A percentile compares a stretch with the other conserved stretches of the same genome.
These are phyloP conservation scores for Fonsecaea erecta DNA, from an alignment of 2,329 filamentous ascomycete species.

Conservation along the genomic window DNA sequence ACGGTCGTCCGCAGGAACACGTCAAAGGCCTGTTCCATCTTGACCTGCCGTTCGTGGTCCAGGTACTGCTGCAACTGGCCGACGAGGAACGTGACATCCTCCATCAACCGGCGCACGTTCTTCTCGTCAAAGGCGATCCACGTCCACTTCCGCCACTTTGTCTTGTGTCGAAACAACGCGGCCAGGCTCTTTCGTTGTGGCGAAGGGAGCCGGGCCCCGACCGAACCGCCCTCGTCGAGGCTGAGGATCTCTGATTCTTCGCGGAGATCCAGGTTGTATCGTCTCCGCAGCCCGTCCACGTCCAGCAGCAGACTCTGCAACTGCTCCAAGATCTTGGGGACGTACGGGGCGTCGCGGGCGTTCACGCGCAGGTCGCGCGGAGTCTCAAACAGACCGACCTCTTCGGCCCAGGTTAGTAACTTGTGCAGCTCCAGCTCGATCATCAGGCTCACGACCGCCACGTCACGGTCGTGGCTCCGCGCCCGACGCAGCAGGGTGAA, in stretches of 20 bases:
- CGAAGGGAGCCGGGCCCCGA: background rate
- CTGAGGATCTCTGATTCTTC: background rate
- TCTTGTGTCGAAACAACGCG: background rate
- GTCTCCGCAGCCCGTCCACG: background rate
- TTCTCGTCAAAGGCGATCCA: conserved; percentile 7
- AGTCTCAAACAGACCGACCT: background rate
- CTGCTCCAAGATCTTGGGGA: background rate
- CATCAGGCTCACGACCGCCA: conserved; percentile 1
- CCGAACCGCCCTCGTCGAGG: background rate
- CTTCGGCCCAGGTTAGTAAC: conserved; percentile 3
- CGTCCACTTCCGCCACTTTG: background rate
- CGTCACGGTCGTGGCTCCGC: conserved; percentile 1
- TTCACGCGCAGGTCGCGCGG: background rate
- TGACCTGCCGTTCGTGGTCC: background rate
- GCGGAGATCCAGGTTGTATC: background rate
- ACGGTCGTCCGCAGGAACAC: background rate
- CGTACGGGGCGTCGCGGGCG: background rate
- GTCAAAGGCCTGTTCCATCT: conserved; percentile 1
- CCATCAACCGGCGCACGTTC: conserved; percentile 1
- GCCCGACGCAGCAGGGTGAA: background rate
- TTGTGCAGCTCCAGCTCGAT: conserved; percentile 5
- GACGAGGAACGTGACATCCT: conserved; percentile 1
- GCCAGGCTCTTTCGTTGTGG: background rate
- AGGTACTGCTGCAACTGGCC: background rate
- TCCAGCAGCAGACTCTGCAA: background rate